A percentile compares a stretch with the other conserved stretches of the same genome.
These are phyloP conservation scores for Nadsonia commutata DNA, from an alignment of 1,139 yeast species.

Conservation along the genomic window DNA sequence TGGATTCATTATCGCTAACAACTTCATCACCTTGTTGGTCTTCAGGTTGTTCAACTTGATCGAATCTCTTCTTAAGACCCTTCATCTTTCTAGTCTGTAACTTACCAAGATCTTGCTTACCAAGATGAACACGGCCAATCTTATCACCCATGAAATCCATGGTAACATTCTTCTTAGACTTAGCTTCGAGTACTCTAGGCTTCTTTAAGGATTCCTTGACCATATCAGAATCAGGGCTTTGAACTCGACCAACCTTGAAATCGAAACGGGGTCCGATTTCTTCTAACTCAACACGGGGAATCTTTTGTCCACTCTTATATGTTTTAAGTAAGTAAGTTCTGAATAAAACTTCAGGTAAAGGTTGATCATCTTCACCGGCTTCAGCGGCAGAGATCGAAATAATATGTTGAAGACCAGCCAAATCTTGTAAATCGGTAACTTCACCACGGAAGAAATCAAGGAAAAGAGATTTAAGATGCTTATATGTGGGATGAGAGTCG, in stretches of 20 bases:
- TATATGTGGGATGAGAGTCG: constrained; percentile 75
- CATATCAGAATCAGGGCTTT: constrained; percentile 73
- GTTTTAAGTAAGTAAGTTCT: constrained; percentile 83
- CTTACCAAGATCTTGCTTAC: constrained; percentile 81
- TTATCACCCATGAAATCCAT: constrained; percentile 90
- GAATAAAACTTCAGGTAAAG: constrained; percentile 70
- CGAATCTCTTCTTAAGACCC: constrained; percentile 80
- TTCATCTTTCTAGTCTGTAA: constrained; percentile 97
- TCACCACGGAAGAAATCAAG: constrained; percentile 85
- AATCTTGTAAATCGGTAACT: constrained; percentile 72
- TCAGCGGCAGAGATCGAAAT: constrained; percentile 71
- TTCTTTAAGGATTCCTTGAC: constrained; percentile 77
- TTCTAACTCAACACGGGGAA: constrained; percentile 86
- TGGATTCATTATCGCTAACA: constrained; percentile 7
- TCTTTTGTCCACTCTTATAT: constrained; percentile 61
- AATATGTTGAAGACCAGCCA: constrained; percentile 85
- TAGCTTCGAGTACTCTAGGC: constrained; percentile 72
- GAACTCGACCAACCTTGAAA: constrained; percentile 79
- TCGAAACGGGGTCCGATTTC: constrained; percentile 96
- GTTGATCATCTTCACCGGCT: constrained; percentile 50
- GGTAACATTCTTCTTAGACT: constrained; percentile 77
- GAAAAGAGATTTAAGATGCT: constrained; percentile 75
- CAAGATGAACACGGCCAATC: constrained; percentile 91
- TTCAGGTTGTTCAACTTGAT: constrained; percentile 50
- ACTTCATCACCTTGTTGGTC: constrained; percentile 20